These are phyloP conservation scores for Nepenthes mirabilis DNA, from an alignment of 148 eudicot species.

Conservation along the genomic window DNA sequence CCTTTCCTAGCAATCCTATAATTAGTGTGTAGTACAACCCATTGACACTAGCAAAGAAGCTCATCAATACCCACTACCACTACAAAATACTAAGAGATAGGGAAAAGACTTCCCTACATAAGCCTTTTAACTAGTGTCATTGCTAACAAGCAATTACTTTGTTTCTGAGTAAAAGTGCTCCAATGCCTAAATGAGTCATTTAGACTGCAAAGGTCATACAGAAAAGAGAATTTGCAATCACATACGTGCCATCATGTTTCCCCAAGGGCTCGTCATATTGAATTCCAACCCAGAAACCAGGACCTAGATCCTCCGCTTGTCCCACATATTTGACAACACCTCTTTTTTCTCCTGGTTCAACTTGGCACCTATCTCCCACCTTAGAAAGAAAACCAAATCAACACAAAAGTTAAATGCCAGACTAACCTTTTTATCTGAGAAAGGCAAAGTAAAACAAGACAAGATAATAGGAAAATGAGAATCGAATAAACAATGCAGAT, in stretches of 20 bases:
- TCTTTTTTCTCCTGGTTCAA: constrained; percentile 89
- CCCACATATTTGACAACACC: constrained; percentile 89
- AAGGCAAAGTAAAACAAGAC: too few species aligned
- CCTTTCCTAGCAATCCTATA: too few species aligned
- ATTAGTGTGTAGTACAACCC: too few species aligned
- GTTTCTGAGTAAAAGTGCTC: neutral
- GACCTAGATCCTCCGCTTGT: constrained; percentile 65
- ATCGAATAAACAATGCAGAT: too few species aligned
- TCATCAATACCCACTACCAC: too few species aligned
- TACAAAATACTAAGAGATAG: too few species aligned
- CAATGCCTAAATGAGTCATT: neutral
- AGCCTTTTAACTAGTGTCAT: too few species aligned
- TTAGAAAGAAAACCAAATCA: constrained; percentile 11
- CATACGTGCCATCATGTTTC: constrained; percentile 90
- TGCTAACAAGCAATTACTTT: too few species aligned
- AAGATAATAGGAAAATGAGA: too few species aligned
- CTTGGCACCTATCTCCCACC: constrained; percentile 98
- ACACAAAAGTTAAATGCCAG: neutral
- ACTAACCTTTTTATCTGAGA: too few species aligned
- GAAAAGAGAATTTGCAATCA: constrained; percentile 4
- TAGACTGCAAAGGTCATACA: neutral
- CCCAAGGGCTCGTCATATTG: constrained; percentile 97
- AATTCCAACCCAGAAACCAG: constrained; percentile 89
- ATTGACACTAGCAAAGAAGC: too few species aligned
- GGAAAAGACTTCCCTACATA: neutral